A percentile compares a stretch with the other conserved stretches of the same genome.
phyloP scores from a whole-genome alignment of 371 early-diverging fungal species.

The Dichotomocladium elegans region DNA sequence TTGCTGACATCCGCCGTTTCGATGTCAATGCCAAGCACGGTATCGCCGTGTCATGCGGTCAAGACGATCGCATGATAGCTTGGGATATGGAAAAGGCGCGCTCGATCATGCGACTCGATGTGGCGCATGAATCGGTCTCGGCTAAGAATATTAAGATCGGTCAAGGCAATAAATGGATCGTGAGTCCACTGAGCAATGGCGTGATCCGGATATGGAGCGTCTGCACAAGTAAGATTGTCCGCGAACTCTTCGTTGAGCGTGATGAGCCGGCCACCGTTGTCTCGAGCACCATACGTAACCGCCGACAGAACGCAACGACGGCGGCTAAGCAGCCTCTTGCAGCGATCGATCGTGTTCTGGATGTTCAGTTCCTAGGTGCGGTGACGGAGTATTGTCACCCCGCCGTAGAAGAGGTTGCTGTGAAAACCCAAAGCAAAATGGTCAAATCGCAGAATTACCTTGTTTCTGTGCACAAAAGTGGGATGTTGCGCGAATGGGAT shows the following conservation, averaged over 20 bases:
- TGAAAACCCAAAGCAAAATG: conserved; percentile 4
- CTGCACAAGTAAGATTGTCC: conserved; percentile 11
- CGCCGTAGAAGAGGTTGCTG: conserved; percentile 22
- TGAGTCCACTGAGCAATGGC: conserved; percentile 29
- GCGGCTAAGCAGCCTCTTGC: background rate
- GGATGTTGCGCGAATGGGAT: conserved; percentile 35
- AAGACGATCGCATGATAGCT: conserved; percentile 29
- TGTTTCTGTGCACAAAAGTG: conserved; percentile 31
- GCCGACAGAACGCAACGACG: background rate
- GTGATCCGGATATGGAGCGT: conserved; percentile 27
- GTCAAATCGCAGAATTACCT: conserved; percentile 19
- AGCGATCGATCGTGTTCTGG: conserved; percentile 15
- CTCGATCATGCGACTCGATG: conserved; percentile 27
- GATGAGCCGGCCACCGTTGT: conserved; percentile 7
- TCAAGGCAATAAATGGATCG: conserved; percentile 24
- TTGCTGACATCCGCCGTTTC: conserved; percentile 23
- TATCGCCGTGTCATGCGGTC: conserved; percentile 24
- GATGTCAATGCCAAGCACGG: conserved; percentile 14
- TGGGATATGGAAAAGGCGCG: conserved; percentile 23
- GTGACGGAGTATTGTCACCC: conserved; percentile 30
- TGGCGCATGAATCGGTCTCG: conserved; percentile 10
- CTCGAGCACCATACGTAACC: conserved; percentile 5
- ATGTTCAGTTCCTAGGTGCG: conserved; percentile 22
- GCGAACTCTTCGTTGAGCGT: conserved; percentile 15
- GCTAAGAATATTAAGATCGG: conserved; percentile 25